phyloP scores from a whole-genome alignment of 352 stramenopile species.

The Phytophthora pinifolia region DNA sequence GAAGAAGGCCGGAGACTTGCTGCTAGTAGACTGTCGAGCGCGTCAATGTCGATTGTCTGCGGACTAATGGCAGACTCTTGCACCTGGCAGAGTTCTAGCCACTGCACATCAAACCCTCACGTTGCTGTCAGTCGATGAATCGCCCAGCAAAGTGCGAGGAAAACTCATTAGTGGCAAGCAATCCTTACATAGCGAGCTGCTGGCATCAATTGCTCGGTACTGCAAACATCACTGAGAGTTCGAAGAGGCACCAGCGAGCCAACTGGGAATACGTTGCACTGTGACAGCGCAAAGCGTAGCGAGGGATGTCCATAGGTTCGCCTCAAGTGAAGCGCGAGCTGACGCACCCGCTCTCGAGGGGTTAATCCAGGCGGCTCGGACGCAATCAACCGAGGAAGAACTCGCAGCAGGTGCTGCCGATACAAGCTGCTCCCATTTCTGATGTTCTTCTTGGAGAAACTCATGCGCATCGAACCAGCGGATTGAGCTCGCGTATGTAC shows the following conservation, averaged over 20 bases:
- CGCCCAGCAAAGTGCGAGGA: neutral
- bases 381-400: constrained; percentile 25
- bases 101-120: constrained; percentile 23
- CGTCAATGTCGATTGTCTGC: constrained; percentile 57
- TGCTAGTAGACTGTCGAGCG: constrained; percentile 51
- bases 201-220: constrained; percentile 33
- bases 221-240: constrained; percentile 37
- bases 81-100: constrained; percentile 37
- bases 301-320: constrained; percentile 46
- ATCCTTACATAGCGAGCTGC: constrained; percentile 48
- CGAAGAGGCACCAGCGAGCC: constrained; percentile 31
- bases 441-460: constrained; percentile 39
- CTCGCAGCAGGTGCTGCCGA: constrained; percentile 30
- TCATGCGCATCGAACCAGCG: constrained; percentile 29
- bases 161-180: neutral
- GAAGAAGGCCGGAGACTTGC: constrained; percentile 23
- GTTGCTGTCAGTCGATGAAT: constrained; percentile 2
- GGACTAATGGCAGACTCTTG: constrained; percentile 16
- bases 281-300: constrained; percentile 49
- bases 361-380: constrained; percentile 9
- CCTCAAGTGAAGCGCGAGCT: constrained; percentile 43
- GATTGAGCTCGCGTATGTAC: constrained; percentile 29
- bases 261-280: constrained; percentile 45
- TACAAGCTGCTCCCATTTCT: constrained; percentile 33
- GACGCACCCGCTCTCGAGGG: constrained; percentile 33